A percentile compares a stretch with the other conserved stretches of the same genome.
phyloP scores from a whole-genome alignment of 345 rosid species.

The Ricinus communis region DNA sequence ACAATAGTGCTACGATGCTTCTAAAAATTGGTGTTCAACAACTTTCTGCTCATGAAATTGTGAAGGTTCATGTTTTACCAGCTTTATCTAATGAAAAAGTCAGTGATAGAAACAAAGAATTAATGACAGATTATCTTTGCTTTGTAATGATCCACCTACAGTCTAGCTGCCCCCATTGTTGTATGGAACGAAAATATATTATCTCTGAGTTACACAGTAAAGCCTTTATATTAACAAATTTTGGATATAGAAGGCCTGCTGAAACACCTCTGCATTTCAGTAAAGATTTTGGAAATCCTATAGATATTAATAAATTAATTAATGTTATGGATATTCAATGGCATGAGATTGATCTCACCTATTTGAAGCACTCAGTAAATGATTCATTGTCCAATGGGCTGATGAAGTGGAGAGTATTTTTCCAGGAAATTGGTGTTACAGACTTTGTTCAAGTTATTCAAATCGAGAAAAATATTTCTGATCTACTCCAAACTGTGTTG shows the following conservation, averaged over 20 bases:
- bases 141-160: constrained; percentile 81
- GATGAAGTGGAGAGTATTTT: constrained; percentile 75
- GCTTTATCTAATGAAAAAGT: constrained; percentile 45
- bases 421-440: constrained; percentile 70
- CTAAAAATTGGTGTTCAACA: constrained; percentile 66
- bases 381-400: constrained; percentile 40
- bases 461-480: constrained; percentile 58
- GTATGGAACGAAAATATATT: constrained; percentile 56
- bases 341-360: constrained; percentile 70
- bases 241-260: constrained; percentile 54
- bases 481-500: constrained; percentile 33
- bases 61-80: constrained; percentile 73
- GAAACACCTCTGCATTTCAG: constrained; percentile 71
- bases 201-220: constrained; percentile 58
- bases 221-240: constrained; percentile 69
- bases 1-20: constrained; percentile 61
- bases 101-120: constrained; percentile 29
- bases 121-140: constrained; percentile 76
- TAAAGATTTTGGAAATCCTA: constrained; percentile 61
- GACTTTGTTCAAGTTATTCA: constrained; percentile 84
- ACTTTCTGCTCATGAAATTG: constrained; percentile 86
- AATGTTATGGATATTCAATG: constrained; percentile 50
- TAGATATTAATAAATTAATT: constrained; percentile 51
- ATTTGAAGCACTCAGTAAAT: constrained; percentile 70
- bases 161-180: constrained; percentile 67